Base-by-base conservation (phyloP, 2,329 filamentous ascomycete species). In the Sodiomyces alkalinus region DNA sequence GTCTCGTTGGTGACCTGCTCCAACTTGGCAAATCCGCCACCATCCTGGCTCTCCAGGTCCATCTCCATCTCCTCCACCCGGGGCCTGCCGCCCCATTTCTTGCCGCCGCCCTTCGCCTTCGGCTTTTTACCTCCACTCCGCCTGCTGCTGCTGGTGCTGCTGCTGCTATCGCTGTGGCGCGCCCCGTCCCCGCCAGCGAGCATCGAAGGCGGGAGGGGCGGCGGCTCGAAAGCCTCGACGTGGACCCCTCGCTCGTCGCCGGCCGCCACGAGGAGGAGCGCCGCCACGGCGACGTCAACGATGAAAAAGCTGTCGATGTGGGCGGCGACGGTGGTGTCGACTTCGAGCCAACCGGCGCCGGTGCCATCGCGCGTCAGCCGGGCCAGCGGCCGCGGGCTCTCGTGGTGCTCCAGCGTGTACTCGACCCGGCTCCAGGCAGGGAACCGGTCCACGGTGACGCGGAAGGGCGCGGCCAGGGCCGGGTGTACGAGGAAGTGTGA, bases 381-480 rank as follows among this genome's bases (percentile, higher is more conserved):
- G 16, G 68, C 71, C 4, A 77, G 52, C 39, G 72, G 70, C 28
- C 62, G 58, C 4, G 71, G 68, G 29, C 64, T 62, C 48, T 76
- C 69, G 36, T 70, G 56, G 41, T 77, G 72, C 52, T 77, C 72
- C 9, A 77, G 64, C 10, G 64, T 68, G 45, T 77, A 77, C 48
- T 74, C 70, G 7, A 65, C 64, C 4, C 69, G 60, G 27, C 62
- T 67, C 64, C 66, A 74, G 1, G 68, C 62, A 1, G 68, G 62
- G 15, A 59, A 65, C 12, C 68, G 61, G 45, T 69, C 63, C 25
- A 75, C 55, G 1, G 65, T 62, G 19, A 76, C 56, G 45, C 67
- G 64, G 44, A 77, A 77, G 1, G 72, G 72, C 22, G 67, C 64
- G n/a, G 66, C 64, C 12, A 76, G 57, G 0, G 69, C 65, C 3